A percentile compares a stretch with the other conserved stretches of the same genome.
Conservation (phyloP, 495 filamentous ascomycete genomes). For the Talaromyces trachyspermus region DNA sequence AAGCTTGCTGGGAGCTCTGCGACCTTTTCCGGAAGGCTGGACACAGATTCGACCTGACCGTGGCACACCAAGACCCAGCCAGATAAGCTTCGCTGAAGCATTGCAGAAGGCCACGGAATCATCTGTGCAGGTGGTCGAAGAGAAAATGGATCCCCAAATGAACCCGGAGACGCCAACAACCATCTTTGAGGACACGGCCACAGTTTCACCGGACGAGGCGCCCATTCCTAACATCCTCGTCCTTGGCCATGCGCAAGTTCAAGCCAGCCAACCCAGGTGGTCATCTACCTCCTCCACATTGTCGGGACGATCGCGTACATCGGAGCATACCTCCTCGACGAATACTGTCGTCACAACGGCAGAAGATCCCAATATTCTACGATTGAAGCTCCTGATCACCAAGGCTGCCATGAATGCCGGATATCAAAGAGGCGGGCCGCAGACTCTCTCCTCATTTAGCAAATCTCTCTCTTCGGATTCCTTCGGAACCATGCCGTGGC, state of each 20-base stretch:
- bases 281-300: slow-evolving; percentile 65
- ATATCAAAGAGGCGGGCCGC: slow-evolving; percentile 43
- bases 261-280: slow-evolving; percentile 50
- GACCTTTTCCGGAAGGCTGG: slow-evolving; percentile 94
- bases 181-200: slow-evolving; percentile 78
- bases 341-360: slow-evolving; percentile 56
- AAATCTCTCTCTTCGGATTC: slow-evolving; percentile 66
- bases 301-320: slow-evolving; percentile 65
- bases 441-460: slow-evolving; percentile 59
- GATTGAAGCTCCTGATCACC: slow-evolving; percentile 66
- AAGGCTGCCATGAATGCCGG: slow-evolving; percentile 78
- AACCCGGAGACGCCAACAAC: slow-evolving; percentile 86
- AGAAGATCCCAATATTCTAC: slow-evolving; percentile 67
- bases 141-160: slow-evolving; percentile 25
- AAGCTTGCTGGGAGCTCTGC: slow-evolving; percentile 91
- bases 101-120: slow-evolving; percentile 40
- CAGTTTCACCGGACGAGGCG: slow-evolving; percentile 69
- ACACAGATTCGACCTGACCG: slow-evolving; percentile 80
- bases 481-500: slow-evolving; percentile 66
- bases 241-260: slow-evolving; percentile 53
- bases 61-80: slow-evolving; percentile 76
- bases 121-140: slow-evolving; percentile 23
- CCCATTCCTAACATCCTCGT: slow-evolving; percentile 79
- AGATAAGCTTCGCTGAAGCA: slow-evolving; percentile 58
- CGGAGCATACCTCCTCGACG: slow-evolving; percentile 63